Evolutionary conservation across 2,329 filamentous ascomycete species (phyloP).

Genomic region (Penicillium aurantiogriseum): DNA sequence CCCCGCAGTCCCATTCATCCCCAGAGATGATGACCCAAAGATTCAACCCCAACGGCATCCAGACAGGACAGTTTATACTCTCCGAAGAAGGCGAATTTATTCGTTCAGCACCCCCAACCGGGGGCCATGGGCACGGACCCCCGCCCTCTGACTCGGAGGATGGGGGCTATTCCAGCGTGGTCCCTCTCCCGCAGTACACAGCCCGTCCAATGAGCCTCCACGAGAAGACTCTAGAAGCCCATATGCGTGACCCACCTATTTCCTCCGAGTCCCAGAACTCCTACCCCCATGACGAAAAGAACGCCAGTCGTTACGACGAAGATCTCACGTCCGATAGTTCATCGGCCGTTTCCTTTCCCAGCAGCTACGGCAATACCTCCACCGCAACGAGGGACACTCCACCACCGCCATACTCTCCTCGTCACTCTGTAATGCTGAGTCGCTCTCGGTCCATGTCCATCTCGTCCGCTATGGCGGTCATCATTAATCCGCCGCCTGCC

Average conservation of each 20-base stretch:
- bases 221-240: constrained; percentile 42
- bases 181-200: constrained; percentile 43
- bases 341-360: constrained; percentile 43
- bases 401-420: constrained; percentile 43
- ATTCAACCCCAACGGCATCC: constrained; percentile 12
- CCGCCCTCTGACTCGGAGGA: constrained; percentile 23
- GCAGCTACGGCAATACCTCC: constrained; percentile 46
- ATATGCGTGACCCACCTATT: constrained; percentile 32
- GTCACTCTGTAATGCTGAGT: constrained; percentile 27
- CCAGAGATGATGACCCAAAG: constrained; percentile 14
- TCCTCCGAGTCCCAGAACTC: constrained; percentile 22
- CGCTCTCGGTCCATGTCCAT: constrained; percentile 36
- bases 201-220: constrained; percentile 38
- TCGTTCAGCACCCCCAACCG: constrained; percentile 9
- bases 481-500: constrained; percentile 27
- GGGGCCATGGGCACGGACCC: constrained; percentile 16
- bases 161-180: constrained; percentile 33
- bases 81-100: constrained; percentile 19
- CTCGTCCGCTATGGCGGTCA: constrained; percentile 27
- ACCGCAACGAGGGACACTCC: constrained; percentile 45
- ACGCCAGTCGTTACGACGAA: constrained; percentile 29
- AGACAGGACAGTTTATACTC: constrained; percentile 23
- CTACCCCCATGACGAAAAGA: constrained; percentile 33
- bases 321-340: constrained; percentile 40
- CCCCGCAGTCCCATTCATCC: constrained; percentile 1